Evolutionary conservation across 306 rosid species (phyloP), one percentile per base, ranked within the genome.

Genomic region (Benincasa hispida): DNA sequence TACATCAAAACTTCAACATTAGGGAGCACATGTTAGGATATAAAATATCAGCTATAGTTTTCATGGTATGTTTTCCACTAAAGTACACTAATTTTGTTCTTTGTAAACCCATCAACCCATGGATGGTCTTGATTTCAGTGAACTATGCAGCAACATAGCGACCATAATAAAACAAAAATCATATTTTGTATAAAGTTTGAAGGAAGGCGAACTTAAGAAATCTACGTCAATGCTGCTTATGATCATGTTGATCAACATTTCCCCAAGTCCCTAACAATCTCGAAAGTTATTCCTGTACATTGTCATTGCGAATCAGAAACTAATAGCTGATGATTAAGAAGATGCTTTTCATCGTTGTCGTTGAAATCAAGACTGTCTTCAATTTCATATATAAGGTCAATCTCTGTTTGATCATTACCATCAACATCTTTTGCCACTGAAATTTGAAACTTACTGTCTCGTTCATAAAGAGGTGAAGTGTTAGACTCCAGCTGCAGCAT

Each of bases 361-460:
- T 11, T 51, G 48, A 74, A 53, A 19, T 54, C 77, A 53, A 74
- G 47, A 54, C 77, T 21, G 14, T 34, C 32, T 19, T 74, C 77
- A 18, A 15, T 68, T 47, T 34, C 60, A 47, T 76, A 24, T 41
- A 41, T 51, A n/a, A 42, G 86, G 42, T 83, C 87, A 90, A 93
- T 89, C 85, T 91, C 98, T 3, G 92, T 87, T 85, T 45, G 75
- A 42, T 70, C 58, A 41, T 47, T 8, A 25, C 86, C 91, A 25
- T 79, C 65, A 2, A 70, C 8, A 25, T 70, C 76, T 47, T 24
- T 25, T 15, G 58, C 24, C 76, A 24, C 57, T 47, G 76, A 70
- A 25, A 24, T 69, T 14, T 22, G 75, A 21, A 67, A 67, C 74
- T 5, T 32, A 22, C n/a, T 12, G 22, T 42, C 55, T n/a, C 3